Conservation (phyloP, 139 green algal species). For the Closterium sp. region DNA sequence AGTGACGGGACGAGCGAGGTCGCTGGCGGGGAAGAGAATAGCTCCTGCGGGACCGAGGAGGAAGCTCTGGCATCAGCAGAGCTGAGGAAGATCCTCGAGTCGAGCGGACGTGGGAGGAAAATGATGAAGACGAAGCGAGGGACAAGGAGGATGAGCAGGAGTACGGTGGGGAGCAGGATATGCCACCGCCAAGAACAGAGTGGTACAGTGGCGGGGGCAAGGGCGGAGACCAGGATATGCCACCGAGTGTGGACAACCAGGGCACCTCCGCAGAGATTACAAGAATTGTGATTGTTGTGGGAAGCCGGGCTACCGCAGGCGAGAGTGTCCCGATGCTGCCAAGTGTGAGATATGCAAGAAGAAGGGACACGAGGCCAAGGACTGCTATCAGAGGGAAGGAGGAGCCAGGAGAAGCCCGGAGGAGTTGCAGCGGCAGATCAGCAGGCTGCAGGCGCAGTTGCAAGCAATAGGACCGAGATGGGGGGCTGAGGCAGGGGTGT, state of each 20-base stretch:
- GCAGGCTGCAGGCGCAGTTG: not conserved
- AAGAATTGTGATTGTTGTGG: not conserved
- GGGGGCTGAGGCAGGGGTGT: not conserved
- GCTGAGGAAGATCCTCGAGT: too few species aligned
- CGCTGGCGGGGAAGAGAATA: too few species aligned
- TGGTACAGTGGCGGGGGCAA: too few species aligned
- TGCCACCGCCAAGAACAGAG: too few species aligned
- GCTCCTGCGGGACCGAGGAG: too few species aligned
- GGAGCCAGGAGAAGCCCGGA: not conserved
- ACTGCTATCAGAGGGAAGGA: not conserved
- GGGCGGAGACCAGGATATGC: not conserved
- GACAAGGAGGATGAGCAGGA: too few species aligned
- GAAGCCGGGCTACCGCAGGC: not conserved
- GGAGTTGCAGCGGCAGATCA: not conserved
- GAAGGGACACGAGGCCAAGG: not conserved
- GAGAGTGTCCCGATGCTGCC: not conserved
- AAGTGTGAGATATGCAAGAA: not conserved
- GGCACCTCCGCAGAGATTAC: not conserved
- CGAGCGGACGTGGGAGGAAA: too few species aligned
- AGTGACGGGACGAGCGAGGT: too few species aligned
- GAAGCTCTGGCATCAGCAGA: too few species aligned
- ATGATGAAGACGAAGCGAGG: too few species aligned
- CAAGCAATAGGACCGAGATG: not conserved
- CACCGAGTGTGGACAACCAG: not conserved
- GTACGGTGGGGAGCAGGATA: too few species aligned